phyloP scores from a whole-genome alignment of 2,329 filamentous ascomycete species.

The Chaetomiaceae sp. region DNA sequence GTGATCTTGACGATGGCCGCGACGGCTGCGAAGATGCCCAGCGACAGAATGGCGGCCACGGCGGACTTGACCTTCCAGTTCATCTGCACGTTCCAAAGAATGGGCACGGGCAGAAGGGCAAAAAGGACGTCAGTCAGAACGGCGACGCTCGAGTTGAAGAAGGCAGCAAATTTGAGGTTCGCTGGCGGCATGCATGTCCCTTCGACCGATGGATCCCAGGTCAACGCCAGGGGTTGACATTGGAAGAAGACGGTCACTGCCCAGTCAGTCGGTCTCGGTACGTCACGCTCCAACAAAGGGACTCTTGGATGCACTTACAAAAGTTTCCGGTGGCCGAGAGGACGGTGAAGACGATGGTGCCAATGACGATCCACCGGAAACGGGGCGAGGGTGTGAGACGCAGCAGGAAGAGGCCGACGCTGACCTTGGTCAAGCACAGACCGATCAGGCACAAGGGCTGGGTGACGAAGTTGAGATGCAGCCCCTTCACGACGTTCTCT shows the following conservation, averaged over 20 bases:
- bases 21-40: conserved; percentile 29
- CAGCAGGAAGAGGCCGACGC: conserved; percentile 31
- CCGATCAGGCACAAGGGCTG: conserved; percentile 31
- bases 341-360: conserved; percentile 27
- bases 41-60: conserved; percentile 26
- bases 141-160: conserved; percentile 29
- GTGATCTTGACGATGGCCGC: conserved; percentile 30
- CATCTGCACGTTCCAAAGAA: conserved; percentile 31
- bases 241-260: conserved; percentile 29
- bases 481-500: conserved; percentile 23
- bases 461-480: conserved; percentile 32
- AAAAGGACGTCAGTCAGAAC: conserved; percentile 30
- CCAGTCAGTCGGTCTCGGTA: background rate
- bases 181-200: conserved; percentile 26
- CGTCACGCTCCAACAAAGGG: background rate
- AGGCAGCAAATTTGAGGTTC: conserved; percentile 28
- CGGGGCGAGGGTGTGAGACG: conserved; percentile 24
- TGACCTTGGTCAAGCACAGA: conserved; percentile 30
- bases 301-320: conserved; percentile 13
- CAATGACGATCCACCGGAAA: conserved; percentile 24
- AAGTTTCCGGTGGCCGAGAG: conserved; percentile 26
- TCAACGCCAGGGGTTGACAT: conserved; percentile 25
- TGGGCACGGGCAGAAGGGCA: conserved; percentile 29
- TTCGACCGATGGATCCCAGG: conserved; percentile 24
- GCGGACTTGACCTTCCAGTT: conserved; percentile 29